phyloP scores from a whole-genome alignment of 2,329 filamentous ascomycete species.

The Cadophora sp. region DNA sequence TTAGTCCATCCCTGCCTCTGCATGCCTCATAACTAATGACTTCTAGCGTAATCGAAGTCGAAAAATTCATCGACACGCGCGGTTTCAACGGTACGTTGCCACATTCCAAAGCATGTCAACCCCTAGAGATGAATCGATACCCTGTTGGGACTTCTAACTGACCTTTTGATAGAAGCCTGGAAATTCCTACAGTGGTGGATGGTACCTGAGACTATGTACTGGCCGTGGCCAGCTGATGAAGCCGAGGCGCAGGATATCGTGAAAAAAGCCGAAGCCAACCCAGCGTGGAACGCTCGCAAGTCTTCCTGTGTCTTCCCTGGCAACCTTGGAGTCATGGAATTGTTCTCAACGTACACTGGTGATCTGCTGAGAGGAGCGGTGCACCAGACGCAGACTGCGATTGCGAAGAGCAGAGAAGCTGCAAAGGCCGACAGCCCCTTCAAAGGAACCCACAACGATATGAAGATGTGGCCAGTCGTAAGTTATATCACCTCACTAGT shows the following conservation, averaged over 20 bases:
- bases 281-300: background rate
- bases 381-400: background rate
- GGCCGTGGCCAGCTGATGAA: background rate
- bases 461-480: background rate
- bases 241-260: background rate
- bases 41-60: background rate
- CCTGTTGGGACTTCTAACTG: background rate
- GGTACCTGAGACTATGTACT: background rate
- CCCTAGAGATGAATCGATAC: background rate
- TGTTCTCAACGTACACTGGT: slow-evolving; percentile 1
- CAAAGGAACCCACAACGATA: background rate
- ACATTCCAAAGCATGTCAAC: background rate
- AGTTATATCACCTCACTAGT: background rate
- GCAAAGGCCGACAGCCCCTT: background rate
- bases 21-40: background rate
- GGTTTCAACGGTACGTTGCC: background rate
- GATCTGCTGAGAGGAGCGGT: background rate
- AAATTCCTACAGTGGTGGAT: background rate
- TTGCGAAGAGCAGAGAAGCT: background rate
- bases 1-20: too few relatives aligned
- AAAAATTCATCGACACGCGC: background rate
- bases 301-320: background rate
- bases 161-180: background rate
- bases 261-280: background rate
- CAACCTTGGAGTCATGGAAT: background rate